These are phyloP conservation scores for Alternaria novae-zelandiae DNA, from an alignment of 2,329 filamentous ascomycete genomes.

Conservation along the genomic window DNA sequence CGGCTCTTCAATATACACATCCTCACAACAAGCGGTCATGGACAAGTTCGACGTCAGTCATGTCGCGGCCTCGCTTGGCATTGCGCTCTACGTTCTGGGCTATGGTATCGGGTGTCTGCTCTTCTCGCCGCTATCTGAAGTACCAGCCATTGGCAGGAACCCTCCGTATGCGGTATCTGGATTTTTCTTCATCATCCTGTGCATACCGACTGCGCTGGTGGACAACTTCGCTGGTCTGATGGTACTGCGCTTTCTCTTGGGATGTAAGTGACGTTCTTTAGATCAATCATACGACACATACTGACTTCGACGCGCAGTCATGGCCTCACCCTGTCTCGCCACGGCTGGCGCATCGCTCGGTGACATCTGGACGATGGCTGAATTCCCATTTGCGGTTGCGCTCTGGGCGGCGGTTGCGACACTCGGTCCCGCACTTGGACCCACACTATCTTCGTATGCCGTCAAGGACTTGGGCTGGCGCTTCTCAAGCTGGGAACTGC, in stretches of 20 bases:
- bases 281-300: not conserved
- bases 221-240: constrained; percentile 68
- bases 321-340: constrained; percentile 44
- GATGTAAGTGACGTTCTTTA: constrained; percentile 13
- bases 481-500: constrained; percentile 84
- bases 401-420: constrained; percentile 51
- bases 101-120: constrained; percentile 67
- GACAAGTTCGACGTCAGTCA: constrained; percentile 59
- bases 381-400: constrained; percentile 51
- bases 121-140: constrained; percentile 70
- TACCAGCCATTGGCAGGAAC: constrained; percentile 70
- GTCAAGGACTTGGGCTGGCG: constrained; percentile 74
- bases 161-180: constrained; percentile 72
- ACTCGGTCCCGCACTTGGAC: constrained; percentile 67
- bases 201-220: constrained; percentile 67
- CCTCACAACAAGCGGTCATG: constrained; percentile 54
- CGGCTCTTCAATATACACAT: constrained; percentile 58
- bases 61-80: constrained; percentile 61
- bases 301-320: constrained; percentile 17
- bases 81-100: constrained; percentile 68
- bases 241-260: constrained; percentile 53
- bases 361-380: constrained; percentile 47
- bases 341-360: constrained; percentile 43
- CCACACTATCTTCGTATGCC: constrained; percentile 75
- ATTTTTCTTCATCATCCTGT: constrained; percentile 70